Evolutionary conservation across 208 protist species (phyloP), one percentile per base, ranked within the genome.

Genomic region (Trypanosoma mega): DNA sequence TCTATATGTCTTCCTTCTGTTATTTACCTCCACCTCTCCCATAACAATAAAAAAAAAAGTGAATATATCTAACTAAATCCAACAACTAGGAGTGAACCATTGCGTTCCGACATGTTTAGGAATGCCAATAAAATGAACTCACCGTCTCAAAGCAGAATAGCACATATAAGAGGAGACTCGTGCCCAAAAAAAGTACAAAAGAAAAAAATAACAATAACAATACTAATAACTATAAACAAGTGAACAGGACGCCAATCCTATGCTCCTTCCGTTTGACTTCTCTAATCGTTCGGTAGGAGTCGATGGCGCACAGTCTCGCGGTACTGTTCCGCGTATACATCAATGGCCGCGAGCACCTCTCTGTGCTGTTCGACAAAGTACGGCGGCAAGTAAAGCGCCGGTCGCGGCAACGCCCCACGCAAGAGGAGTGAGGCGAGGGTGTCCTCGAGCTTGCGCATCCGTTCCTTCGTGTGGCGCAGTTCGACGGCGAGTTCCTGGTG

Each of bases 121-220:
- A 18, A 24, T 23, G 27, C 14, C 9, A 29, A 47, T 6, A 47
- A 47, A 47, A 20, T 29, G n/a, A n/a, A 52, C 49, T 31, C 46
- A 51, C 18, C 5, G n/a, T 44, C 57, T 52, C 53, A 60, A 49
- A 26, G 50, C 16, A 47, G 58, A 44, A 34, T 53, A 14, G 41
- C 50, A 54, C 43, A 20, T 4, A 9, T 26, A 39, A 55, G 31
- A 27, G n/a, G n/a, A n/a, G n/a, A n/a, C n/a, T n/a, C n/a, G n/a
- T n/a, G n/a, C n/a, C n/a, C 16, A 33, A 51, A 64, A 36, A 34
- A 4, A 21, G n/a, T 31, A 21, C 23, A 27, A 67, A 8, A 41
- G 26, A 39, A 65, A 46, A 23, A 9, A 58, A 39, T 36, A 60
- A 57, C 47, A 37, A 60, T 59, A 60, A 53, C 18, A 68, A 50